Conservation (phyloP, 352 stramenopile genomes). For the Halophytophthora polymorphica region DNA sequence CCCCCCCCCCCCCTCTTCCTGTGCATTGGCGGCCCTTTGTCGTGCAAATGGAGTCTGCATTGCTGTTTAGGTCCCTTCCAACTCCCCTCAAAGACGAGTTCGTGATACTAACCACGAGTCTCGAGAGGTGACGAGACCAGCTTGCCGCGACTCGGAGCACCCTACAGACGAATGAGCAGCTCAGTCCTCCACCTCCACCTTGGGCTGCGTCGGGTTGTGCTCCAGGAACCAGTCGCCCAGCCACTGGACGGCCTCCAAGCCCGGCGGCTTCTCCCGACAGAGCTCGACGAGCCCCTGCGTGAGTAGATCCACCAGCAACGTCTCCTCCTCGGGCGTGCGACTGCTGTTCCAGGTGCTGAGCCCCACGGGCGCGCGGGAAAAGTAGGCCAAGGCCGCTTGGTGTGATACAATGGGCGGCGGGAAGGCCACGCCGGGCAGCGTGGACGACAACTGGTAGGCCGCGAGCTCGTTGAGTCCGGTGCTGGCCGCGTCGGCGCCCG, state of each 20-base stretch:
- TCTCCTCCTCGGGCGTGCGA: constrained; percentile 25
- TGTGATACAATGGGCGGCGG: constrained; percentile 56
- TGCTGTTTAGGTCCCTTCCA: too few species aligned
- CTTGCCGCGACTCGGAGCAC: too few species aligned
- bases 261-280: constrained; percentile 74
- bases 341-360: constrained; percentile 48
- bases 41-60: too few species aligned
- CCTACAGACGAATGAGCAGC: not conserved
- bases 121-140: too few species aligned
- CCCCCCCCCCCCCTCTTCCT: too few species aligned
- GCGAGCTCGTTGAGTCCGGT: constrained; percentile 32
- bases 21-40: too few species aligned
- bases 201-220: constrained; percentile 86
- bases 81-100: too few species aligned
- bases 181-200: constrained; percentile 46
- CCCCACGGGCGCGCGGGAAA: constrained; percentile 50
- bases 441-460: constrained; percentile 64
- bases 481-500: constrained; percentile 36
- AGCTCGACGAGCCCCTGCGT: constrained; percentile 73
- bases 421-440: constrained; percentile 50
- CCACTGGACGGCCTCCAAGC: constrained; percentile 75
- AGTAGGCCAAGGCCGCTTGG: constrained; percentile 56
- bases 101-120: too few species aligned
- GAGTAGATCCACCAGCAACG: constrained; percentile 62
- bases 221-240: constrained; percentile 82